phyloP scores from a whole-genome alignment of 2,329 filamentous ascomycete species.

The Trichoderma gracile region DNA sequence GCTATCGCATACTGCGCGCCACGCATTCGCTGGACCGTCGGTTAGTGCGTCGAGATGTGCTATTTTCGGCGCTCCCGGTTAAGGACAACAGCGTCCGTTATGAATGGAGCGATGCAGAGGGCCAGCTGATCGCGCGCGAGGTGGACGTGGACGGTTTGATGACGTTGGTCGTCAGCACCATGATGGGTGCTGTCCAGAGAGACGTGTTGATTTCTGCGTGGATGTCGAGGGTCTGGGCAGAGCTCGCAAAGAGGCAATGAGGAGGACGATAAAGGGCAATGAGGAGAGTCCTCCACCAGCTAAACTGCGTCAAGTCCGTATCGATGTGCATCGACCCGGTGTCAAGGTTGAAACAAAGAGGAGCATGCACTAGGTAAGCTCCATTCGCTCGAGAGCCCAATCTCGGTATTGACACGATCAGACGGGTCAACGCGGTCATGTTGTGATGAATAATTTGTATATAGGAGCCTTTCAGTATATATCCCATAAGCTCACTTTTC shows the following conservation, averaged over 20 bases:
- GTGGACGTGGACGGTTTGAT: slow-evolving; percentile 33
- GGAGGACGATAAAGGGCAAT: not conserved
- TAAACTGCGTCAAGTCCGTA: not conserved
- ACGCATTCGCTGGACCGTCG: slow-evolving; percentile 32
- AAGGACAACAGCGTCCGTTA: slow-evolving; percentile 33
- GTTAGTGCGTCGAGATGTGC: slow-evolving; percentile 25
- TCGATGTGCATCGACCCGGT: not conserved
- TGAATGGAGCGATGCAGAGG: slow-evolving; percentile 39
- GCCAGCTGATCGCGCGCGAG: slow-evolving; percentile 38
- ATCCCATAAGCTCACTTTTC: slow-evolving; percentile 94
- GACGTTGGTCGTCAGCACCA: slow-evolving; percentile 37
- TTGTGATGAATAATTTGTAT: slow-evolving; percentile 13
- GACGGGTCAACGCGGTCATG: not conserved
- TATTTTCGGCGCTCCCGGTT: slow-evolving; percentile 37
- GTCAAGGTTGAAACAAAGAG: not conserved
- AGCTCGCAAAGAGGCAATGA: slow-evolving; percentile 30
- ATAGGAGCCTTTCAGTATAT: slow-evolving; percentile 62
- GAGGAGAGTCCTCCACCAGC: not conserved
- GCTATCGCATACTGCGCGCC: slow-evolving; percentile 37
- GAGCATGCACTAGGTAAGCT: not conserved
- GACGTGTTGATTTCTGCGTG: slow-evolving; percentile 42
- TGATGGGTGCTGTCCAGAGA: slow-evolving; percentile 34
- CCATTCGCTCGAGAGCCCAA: not conserved
- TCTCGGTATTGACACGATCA: not conserved
- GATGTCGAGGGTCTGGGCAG: slow-evolving; percentile 41